These are phyloP conservation scores for Colletotrichum australisinense DNA, from an alignment of 2,329 filamentous ascomycete genomes.

Conservation along the genomic window DNA sequence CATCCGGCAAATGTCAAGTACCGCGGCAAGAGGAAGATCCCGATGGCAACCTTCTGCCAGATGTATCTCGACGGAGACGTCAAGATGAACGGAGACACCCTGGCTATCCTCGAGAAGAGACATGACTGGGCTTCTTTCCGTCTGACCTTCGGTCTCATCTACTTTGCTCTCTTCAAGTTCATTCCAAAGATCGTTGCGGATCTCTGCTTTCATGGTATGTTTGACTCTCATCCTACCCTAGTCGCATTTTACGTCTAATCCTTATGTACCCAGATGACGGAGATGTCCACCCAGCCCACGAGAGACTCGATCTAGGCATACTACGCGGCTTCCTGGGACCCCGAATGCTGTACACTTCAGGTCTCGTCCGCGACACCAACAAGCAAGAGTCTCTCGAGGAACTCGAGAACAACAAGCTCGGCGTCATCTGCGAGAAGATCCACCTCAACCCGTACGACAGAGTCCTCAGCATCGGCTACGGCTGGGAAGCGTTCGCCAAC, in stretches of 20 bases:
- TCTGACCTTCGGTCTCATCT: slow-evolving; percentile 82
- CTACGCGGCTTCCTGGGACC: slow-evolving; percentile 86
- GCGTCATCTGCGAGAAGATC: slow-evolving; percentile 90
- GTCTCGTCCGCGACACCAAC: slow-evolving; percentile 83
- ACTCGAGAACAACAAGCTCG: slow-evolving; percentile 91
- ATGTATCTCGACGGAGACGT: slow-evolving; percentile 92
- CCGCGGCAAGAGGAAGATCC: slow-evolving; percentile 76
- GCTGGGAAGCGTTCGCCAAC: slow-evolving; percentile 89
- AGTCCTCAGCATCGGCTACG: slow-evolving; percentile 88
- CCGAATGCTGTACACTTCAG: slow-evolving; percentile 93
- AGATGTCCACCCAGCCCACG: slow-evolving; percentile 76
- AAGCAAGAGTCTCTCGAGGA: slow-evolving; percentile 85
- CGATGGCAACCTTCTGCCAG: slow-evolving; percentile 88
- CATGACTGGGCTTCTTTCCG: slow-evolving; percentile 92
- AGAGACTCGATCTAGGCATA: not conserved
- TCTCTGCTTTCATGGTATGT: slow-evolving; percentile 84
- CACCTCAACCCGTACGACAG: slow-evolving; percentile 77
- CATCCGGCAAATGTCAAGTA: slow-evolving; percentile 65
- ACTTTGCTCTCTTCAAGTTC: slow-evolving; percentile 82
- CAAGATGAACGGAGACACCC: slow-evolving; percentile 85
- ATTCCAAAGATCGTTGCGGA: slow-evolving; percentile 86
- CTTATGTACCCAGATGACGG: slow-evolving; percentile 55
- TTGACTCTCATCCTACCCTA: not conserved
- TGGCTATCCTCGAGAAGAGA: slow-evolving; percentile 85
- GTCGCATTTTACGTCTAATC: not conserved